Base-by-base conservation (phyloP, 2,329 filamentous ascomycete genomes). In the Phaeophleospora eucalypticola region DNA sequence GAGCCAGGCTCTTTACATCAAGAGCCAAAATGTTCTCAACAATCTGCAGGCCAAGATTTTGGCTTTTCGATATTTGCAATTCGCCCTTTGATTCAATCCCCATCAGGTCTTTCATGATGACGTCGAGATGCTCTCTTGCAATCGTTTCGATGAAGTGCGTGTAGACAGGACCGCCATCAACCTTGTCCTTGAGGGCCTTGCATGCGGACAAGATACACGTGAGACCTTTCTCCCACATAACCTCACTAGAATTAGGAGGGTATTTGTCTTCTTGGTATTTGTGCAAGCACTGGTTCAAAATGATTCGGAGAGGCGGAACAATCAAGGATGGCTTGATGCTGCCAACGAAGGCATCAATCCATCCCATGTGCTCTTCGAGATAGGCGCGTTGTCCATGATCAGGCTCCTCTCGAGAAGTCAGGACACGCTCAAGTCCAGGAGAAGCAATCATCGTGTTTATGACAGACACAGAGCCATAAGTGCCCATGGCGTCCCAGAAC, bases 401-500 rank as follows among this genome's bases (percentile, higher is more conserved):
- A n/a, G 77, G 75, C 36, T 77, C 72, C 6, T 73, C 66, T 3
- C 72, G 73, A 51, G 72, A 73, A 54, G 76, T 73, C 10, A 90
- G 74, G 4, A 87, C 65, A n/a, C 69, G 69, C 27, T 76, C 76
- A 58, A 87, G 81, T 3, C 79, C 75, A 6, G 83, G 82, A 52
- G 86, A 89, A 48, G 79, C 80, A 58, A 93, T 87, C 36, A 95
- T 80, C 53, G 89, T 80, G 63, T 96, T 89, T n/a, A 89, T 81
- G 39, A 97, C 81, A 27, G 84, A 82, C 35, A 83, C 83, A 2
- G 89, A 85, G 1, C 87, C 85, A 41, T 91, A 87, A 21, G 88
- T 81, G 41, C 86, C 84, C 70, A 95, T 84, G 1, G 89, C 84
- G 58, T 89, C 85, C 91, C 91, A 96, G 58, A 96, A 93, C 36